Evolutionary conservation across 1,284 basidiomycete genomes (phyloP), one percentile per base, ranked within the genome.

Genomic region (Porogramme epimiltina): DNA sequence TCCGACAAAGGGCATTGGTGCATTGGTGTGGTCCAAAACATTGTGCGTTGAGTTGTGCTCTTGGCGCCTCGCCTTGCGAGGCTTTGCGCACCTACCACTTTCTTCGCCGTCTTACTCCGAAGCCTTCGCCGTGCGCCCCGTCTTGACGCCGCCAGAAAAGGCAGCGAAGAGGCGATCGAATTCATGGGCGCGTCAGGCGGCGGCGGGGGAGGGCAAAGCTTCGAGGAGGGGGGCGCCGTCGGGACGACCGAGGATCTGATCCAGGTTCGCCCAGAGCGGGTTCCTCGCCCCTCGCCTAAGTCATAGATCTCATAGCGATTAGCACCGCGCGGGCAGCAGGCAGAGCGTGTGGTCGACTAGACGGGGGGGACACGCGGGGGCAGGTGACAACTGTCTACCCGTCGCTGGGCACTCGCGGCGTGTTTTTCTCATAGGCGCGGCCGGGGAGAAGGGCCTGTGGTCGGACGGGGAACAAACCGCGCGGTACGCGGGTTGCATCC

Each of bases 271-370:
- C 57, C 42, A 55, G 57, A 59, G 48, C 53, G 36, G 51, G 42
- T 16, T 49, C 34, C 28, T 40, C 24, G n/a, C 25, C 34, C 37
- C 53, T 49, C 56, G 49, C 51, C 23, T 42, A 36, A 42, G n/a
- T n/a, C n/a, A 52, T 41, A 44, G 49, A 55, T 58, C 53, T 34
- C 41, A 39, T 50, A 34, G 53, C 51, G 53, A 55, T 55, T 58
- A 52, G 51, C 56, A 52, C 51, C 50, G 19, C 18, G 41, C 18
- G 42, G 41, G 56, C 47, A 36, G 49, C 26, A 36, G 47, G 39
- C 43, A 37, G 22, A 38, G 47, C 53, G 50, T 54, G 47, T 51
- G 51, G 41, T 37, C 36, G 43, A 52, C 54, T 45, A 46, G 51
- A 37, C 33, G 36, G 43, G 50, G 47, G 50, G 34, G 43, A 51